phyloP scores from a whole-genome alignment of 1,284 basidiomycete genomes.

The Xanthoconium separans region DNA sequence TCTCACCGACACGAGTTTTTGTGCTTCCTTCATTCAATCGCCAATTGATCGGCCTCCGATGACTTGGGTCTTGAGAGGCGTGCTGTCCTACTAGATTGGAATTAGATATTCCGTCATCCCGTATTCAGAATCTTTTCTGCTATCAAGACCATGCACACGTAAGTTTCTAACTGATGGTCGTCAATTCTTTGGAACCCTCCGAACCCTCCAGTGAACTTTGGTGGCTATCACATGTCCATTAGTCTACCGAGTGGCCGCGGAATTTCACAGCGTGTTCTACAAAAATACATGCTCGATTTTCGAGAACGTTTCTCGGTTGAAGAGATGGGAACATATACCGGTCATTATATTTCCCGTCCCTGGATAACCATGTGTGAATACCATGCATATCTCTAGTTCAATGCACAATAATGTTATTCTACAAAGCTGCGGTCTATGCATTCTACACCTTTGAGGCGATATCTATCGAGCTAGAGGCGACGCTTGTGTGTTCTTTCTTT shows the following conservation, averaged over 20 bases:
- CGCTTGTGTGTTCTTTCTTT: slow-evolving; percentile 12
- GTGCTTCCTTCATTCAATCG: slow-evolving; percentile 3
- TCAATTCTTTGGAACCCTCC: slow-evolving; percentile 10
- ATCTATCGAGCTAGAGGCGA: slow-evolving; percentile 4
- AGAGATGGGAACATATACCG: not conserved
- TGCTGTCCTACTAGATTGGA: slow-evolving; percentile 8
- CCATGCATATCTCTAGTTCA: slow-evolving; percentile 7
- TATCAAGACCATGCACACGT: slow-evolving; percentile 2
- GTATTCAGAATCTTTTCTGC: not conserved
- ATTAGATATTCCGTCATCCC: slow-evolving; percentile 5
- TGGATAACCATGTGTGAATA: not conserved
- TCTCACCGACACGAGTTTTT: slow-evolving; percentile 10
- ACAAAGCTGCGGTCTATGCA: slow-evolving; percentile 1
- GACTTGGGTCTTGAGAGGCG: not conserved
- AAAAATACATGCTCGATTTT: slow-evolving; percentile 8
- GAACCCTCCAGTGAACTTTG: slow-evolving; percentile 15
- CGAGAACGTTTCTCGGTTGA: not conserved
- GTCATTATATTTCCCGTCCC: not conserved
- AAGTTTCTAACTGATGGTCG: slow-evolving; percentile 3
- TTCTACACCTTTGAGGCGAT: slow-evolving; percentile 17
- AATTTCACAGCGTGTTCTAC: slow-evolving; percentile 18
- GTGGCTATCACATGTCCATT: slow-evolving; percentile 17
- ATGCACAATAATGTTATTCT: slow-evolving; percentile 16
- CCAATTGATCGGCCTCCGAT: not conserved
- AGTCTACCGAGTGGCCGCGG: slow-evolving; percentile 20